Evolutionary conservation across 2,329 filamentous ascomycete genomes (phyloP).

Genomic region (Elsinoe necatrix): DNA sequence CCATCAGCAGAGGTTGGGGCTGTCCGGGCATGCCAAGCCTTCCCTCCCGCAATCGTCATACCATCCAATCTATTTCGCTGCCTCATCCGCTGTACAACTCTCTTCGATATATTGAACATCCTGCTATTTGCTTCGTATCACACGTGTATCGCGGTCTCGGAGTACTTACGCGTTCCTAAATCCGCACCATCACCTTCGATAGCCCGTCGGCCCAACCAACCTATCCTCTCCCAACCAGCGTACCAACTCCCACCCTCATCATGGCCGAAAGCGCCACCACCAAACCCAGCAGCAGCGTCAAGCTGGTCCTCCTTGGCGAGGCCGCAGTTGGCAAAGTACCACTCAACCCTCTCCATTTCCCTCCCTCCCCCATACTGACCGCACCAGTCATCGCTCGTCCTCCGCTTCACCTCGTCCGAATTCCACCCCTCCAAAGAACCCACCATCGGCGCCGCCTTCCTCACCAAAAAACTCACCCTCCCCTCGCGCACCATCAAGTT

Average conservation of each 20-base stretch:
- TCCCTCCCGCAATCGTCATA: not conserved
- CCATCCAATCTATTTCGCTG: not conserved
- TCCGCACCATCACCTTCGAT: too few species aligned
- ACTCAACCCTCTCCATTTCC: not conserved
- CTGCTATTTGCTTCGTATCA: too few species aligned
- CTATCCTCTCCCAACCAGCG: not conserved
- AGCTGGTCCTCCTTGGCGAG: conserved; percentile 95
- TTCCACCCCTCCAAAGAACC: conserved; percentile 99
- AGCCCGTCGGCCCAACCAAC: too few species aligned
- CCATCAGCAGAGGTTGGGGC: too few species aligned
- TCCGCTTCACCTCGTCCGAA: conserved; percentile 98
- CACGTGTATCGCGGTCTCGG: too few species aligned
- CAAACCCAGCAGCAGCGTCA: conserved; percentile 99
- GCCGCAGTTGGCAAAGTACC: conserved; percentile 94
- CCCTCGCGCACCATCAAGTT: conserved; percentile 69
- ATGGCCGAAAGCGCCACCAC: conserved; percentile 64
- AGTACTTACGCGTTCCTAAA: too few species aligned
- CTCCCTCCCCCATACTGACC: conserved; percentile 17
- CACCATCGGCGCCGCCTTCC: conserved; percentile 95
- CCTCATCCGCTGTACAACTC: not conserved
- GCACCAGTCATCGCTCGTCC: conserved; percentile 79
- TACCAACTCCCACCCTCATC: not conserved
- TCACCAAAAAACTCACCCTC: conserved; percentile 97
- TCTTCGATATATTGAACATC: too few species aligned
- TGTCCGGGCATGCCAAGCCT: not conserved